These are phyloP conservation scores for Yarrowia sp. DNA, from an alignment of 805 yeast species.

Conservation along the genomic window DNA sequence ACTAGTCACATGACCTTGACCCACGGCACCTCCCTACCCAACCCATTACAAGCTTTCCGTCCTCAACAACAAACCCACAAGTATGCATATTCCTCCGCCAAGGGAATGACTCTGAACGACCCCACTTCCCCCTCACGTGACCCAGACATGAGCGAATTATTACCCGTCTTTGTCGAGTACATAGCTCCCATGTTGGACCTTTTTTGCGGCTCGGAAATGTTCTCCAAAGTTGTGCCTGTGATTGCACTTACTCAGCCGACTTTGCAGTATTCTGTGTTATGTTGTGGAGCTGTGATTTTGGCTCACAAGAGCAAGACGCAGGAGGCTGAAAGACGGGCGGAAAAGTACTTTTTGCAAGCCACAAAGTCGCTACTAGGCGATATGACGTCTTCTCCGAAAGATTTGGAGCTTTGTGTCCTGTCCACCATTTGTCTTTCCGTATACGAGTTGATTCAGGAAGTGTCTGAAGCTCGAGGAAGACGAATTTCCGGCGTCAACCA, in stretches of 20 bases:
- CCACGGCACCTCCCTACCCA: background rate
- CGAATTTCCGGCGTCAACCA: conserved; percentile 28
- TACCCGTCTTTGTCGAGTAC: conserved; percentile 30
- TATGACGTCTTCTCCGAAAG: conserved; percentile 20
- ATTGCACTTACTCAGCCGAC: conserved; percentile 24
- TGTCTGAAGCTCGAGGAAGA: conserved; percentile 23
- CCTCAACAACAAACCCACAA: conserved; percentile 5
- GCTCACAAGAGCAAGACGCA: background rate
- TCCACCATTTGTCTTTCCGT: conserved; percentile 23
- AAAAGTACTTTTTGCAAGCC: conserved; percentile 29
- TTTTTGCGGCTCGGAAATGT: conserved; percentile 33
- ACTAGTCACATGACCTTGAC: background rate
- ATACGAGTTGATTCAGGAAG: conserved; percentile 29
- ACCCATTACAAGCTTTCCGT: conserved; percentile 17
- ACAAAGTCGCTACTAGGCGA: conserved; percentile 21
- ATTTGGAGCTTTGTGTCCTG: conserved; percentile 17
- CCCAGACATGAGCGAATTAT: conserved; percentile 11
- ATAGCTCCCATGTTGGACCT: conserved; percentile 32
- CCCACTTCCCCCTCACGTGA: conserved; percentile 18
- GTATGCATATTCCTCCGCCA: conserved; percentile 20
- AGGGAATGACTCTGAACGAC: conserved; percentile 32
- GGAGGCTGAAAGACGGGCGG: conserved; percentile 8
- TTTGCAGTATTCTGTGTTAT: background rate
- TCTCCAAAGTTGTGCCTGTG: conserved; percentile 29
- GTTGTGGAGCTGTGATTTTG: conserved; percentile 32